Base-by-base conservation (phyloP, 257 asterid species). In the Solanum ahanhuiri region DNA sequence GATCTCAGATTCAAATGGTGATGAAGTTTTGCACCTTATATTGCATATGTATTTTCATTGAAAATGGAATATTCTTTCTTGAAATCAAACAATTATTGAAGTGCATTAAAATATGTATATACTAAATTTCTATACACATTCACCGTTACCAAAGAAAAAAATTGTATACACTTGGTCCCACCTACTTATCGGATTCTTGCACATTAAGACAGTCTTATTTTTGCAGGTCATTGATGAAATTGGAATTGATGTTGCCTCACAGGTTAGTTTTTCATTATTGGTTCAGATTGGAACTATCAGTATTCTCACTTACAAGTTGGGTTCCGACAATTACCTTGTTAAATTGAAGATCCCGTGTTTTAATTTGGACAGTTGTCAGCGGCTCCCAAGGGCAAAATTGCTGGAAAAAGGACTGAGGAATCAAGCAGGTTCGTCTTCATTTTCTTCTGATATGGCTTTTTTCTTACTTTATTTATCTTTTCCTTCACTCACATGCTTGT, bases 151-250 rank as follows among this genome's bases (percentile, higher is more conserved):
- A 10, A 9, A 39, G 45, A 39, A 39, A 39, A 39, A 39, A 2
- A 11, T 39, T 39, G 45, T 41, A 9, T 41, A 41, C 48, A 41
- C 48, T 0, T 41, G 48, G 48, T 41, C 48, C 48, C 48, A 3
- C 48, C 48, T 41, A 41, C 48, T 41, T 41, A 41, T 3, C 14
- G 12, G 48, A 3, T 43, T 43, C 51, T 11, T 43, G 51, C 51
- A 37, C 2, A 12, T 41, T 60, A 72, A 77, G 14, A 84, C 85
- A 66, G 63, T 86, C 63, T 63, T 87, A 57, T 72, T 41, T 84
- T 86, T 83, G 20, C 93, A 96, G 99, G 99, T 96, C 87, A 93
- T 96, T 83, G 99, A 96, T 72, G 99, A 96, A 88, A 96, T 96
- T 66, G 98, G 99, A 43, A 94, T 95, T 25, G 98, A 92, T 67